These are phyloP conservation scores for Afroboletus lepidellus DNA, from an alignment of 1,284 basidiomycete species.

Conservation along the genomic window DNA sequence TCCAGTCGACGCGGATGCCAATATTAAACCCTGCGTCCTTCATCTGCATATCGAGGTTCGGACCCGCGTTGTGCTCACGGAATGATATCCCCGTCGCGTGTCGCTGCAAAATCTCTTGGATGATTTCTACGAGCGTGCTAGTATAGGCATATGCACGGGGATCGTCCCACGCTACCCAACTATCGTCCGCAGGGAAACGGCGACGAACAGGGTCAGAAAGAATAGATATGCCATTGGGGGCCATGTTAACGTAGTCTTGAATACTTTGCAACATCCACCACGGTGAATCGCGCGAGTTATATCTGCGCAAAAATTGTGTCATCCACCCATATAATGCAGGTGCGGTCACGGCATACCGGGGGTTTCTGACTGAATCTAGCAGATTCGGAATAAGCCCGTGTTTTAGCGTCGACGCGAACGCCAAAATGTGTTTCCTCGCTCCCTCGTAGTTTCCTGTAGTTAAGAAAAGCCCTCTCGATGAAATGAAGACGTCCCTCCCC, in stretches of 20 bases:
- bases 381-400: slow-evolving; percentile 93
- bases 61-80: slow-evolving; percentile 94
- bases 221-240: slow-evolving; percentile 82
- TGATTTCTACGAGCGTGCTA: slow-evolving; percentile 85
- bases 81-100: slow-evolving; percentile 93
- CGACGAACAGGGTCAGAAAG: slow-evolving; percentile 83
- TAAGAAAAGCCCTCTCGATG: slow-evolving; percentile 86
- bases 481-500: slow-evolving; percentile 97
- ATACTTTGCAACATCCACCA: slow-evolving; percentile 99
- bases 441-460: slow-evolving; percentile 87
- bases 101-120: slow-evolving; percentile 94
- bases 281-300: slow-evolving; percentile 89
- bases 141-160: slow-evolving; percentile 78
- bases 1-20: slow-evolving; percentile 92
- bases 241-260: slow-evolving; percentile 87
- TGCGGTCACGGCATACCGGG: slow-evolving; percentile 54
- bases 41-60: slow-evolving; percentile 97
- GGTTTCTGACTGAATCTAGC: slow-evolving; percentile 81
- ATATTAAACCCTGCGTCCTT: slow-evolving; percentile 91
- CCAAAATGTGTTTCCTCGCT: slow-evolving; percentile 84
- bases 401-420: slow-evolving; percentile 84
- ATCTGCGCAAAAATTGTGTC: slow-evolving; percentile 42
- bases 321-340: neutral
- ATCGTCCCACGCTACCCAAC: slow-evolving; percentile 93
- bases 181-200: slow-evolving; percentile 91